Percentiles rank a stretch among this genome's conserved stretches.
Conservation (phyloP, 805 yeast species). For the Maudiozyma barnettii region DNA sequence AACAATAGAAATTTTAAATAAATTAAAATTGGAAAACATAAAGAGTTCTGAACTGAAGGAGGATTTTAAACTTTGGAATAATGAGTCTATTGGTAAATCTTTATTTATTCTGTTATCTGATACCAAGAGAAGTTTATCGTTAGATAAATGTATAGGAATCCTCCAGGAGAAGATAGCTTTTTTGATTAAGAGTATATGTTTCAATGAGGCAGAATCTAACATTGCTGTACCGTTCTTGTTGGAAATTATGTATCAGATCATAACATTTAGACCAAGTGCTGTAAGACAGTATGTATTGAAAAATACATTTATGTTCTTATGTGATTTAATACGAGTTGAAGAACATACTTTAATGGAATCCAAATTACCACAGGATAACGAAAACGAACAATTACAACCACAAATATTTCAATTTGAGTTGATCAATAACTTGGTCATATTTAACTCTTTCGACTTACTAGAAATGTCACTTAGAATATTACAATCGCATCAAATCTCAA, state of each 20-base stretch:
- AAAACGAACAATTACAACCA: constrained; percentile 18
- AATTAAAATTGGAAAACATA: constrained; percentile 14
- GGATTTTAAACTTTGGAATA: constrained; percentile 9
- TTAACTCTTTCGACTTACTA: constrained; percentile 46
- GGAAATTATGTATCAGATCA: constrained; percentile 44
- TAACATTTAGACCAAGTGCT: constrained; percentile 57
- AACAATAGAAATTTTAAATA: constrained; percentile 21
- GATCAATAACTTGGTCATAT: constrained; percentile 41
- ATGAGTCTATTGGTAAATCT: constrained; percentile 22
- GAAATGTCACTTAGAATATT: constrained; percentile 35
- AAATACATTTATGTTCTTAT: constrained; percentile 21
- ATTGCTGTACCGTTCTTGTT: constrained; percentile 48
- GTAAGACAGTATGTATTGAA: constrained; percentile 33
- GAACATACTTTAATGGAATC: constrained; percentile 21
- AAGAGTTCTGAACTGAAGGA: constrained; percentile 9
- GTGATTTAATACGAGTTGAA: constrained; percentile 20
- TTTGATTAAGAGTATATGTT: constrained; percentile 23
- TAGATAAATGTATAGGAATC: constrained; percentile 21
- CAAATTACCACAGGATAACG: constrained; percentile 13
- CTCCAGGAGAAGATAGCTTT: constrained; percentile 20
- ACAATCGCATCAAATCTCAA: constrained; percentile 9
- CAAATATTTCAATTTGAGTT: constrained; percentile 37
- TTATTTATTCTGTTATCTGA: constrained; percentile 9
- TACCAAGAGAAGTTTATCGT: constrained; percentile 12
- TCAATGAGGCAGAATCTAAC: constrained; percentile 17